Conservation (phyloP, 305 asterid genomes). For the Fraxinus ornus region DNA sequence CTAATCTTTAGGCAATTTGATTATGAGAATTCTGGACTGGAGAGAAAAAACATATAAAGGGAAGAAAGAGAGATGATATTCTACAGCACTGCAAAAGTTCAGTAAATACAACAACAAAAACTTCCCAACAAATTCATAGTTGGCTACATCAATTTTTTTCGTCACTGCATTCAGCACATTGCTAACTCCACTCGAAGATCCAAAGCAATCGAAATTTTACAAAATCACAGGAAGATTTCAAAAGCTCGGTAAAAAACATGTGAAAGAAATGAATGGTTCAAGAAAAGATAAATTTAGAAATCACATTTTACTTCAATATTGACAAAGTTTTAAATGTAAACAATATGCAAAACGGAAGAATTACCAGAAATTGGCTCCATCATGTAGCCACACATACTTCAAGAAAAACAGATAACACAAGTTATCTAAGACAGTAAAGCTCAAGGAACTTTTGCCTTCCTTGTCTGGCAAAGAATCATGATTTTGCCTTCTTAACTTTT, state of each 20-base stretch:
- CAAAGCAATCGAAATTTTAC: not conserved
- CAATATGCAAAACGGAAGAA: not conserved
- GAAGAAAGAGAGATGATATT: not conserved
- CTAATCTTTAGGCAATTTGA: not conserved
- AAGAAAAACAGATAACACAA: conserved; percentile 19
- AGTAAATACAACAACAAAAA: not conserved
- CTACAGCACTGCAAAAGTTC: not conserved
- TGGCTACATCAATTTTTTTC: not conserved
- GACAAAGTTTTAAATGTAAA: not conserved
- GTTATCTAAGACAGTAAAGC: conserved; percentile 27
- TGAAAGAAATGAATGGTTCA: not conserved
- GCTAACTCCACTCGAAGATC: not conserved
- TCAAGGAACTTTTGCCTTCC: conserved; percentile 31
- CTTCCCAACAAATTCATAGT: not conserved
- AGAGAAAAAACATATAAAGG: not conserved
- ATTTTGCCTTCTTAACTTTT: conserved; percentile 10
- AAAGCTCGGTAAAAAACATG: not conserved
- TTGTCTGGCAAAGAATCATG: conserved; percentile 33
- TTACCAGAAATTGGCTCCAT: conserved; percentile 12
- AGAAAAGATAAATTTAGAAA: not conserved
- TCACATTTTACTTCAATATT: conserved; percentile 18
- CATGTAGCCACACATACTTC: conserved; percentile 23
- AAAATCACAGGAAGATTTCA: not conserved
- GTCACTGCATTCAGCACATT: not conserved
- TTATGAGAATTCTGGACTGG: not conserved